Base-by-base conservation (phyloP, 2,329 filamentous ascomycete species). In the Beauveria medogensis region DNA sequence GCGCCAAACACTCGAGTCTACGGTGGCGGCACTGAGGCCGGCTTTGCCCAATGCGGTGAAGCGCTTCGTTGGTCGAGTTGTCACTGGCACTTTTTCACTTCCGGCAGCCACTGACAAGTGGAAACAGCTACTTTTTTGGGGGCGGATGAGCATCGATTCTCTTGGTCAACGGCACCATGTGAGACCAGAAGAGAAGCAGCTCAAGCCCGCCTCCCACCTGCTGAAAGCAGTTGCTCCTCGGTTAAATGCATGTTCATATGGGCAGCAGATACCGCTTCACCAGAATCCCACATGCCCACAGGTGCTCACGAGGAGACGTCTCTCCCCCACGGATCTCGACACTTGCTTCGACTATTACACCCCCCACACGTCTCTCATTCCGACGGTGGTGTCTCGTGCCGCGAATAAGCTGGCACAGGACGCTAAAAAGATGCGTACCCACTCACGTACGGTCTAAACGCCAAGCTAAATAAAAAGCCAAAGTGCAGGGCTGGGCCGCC, bases 391-490 rank as follows among this genome's bases (percentile, higher is more conserved):
- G 26, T 46, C 26, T 10, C 8, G 34, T n/a, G 41, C 54, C 28
- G 6, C 40, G 40, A 55, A 26, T 24, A 56, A 47, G 52, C 24
- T 43, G 24, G 55, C 22, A 50, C 8, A 26, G 22, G 34, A 52
- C 24, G 37, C 34, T 51, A 46, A 30, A 34, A 50, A 41, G 30
- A 10, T 16, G 24, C 54, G 54, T 30, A 30, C 43, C 57, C 57
- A 59, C 57, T 40, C 20, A 59, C n/a, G 16, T 59, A 18, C 50
- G 24, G 7, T 34, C 50, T 53, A 59, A 22, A 46, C 57, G 24
- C 50, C 57, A 59, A 59, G 57, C 57, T 24, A 24, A 59, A 59
- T 24, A 24, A 59, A 59, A 59, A 53, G 48, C 41, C 41, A 48
- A 56, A 56, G 5, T 56, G 26, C 26, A 47, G 20, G 54, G 54